Conservation (phyloP, 2,329 filamentous ascomycete species). For the Cladosporium halotolerans region DNA sequence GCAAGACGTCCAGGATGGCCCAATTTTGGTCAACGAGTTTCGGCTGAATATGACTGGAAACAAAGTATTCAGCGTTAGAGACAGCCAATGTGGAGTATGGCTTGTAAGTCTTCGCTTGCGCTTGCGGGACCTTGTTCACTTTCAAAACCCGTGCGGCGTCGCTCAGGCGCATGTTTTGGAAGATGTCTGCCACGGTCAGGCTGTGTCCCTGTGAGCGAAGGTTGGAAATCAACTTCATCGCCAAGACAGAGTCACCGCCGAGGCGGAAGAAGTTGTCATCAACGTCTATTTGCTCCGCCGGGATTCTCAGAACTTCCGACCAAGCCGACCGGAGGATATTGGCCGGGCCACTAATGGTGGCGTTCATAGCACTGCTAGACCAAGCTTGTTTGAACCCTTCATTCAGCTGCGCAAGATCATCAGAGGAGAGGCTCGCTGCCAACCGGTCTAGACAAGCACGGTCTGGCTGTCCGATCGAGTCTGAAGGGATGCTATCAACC, state of each 20-base stretch:
- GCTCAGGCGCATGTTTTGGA: constrained; percentile 28
- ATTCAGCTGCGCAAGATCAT: constrained; percentile 20
- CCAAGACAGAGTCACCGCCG: constrained; percentile 54
- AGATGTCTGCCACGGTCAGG: constrained; percentile 40
- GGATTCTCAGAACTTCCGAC: constrained; percentile 42
- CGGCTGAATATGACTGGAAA: constrained; percentile 45
- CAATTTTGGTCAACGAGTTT: constrained; percentile 40
- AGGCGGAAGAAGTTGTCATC: constrained; percentile 57
- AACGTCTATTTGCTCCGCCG: constrained; percentile 43
- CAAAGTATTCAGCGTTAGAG: constrained; percentile 38
- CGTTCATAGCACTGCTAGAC: constrained; percentile 26
- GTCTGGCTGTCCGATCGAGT: constrained; percentile 23
- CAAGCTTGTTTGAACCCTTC: constrained; percentile 29
- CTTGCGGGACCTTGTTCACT: constrained; percentile 25
- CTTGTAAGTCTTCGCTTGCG: constrained; percentile 28
- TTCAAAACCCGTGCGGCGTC: constrained; percentile 50
- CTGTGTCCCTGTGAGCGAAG: constrained; percentile 29
- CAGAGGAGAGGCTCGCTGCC: constrained; percentile 22
- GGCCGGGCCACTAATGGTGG: constrained; percentile 32
- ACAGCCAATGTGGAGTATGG: constrained; percentile 48
- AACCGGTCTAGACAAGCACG: constrained; percentile 31
- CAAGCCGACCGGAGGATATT: constrained; percentile 39
- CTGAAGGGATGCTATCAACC: constrained; percentile 33
- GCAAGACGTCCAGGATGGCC: constrained; percentile 23
- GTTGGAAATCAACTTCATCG: constrained; percentile 53